Evolutionary conservation across 768 basidiomycete genomes (phyloP), one percentile per base, ranked within the genome.

Genomic region (Amanita thiersii): DNA sequence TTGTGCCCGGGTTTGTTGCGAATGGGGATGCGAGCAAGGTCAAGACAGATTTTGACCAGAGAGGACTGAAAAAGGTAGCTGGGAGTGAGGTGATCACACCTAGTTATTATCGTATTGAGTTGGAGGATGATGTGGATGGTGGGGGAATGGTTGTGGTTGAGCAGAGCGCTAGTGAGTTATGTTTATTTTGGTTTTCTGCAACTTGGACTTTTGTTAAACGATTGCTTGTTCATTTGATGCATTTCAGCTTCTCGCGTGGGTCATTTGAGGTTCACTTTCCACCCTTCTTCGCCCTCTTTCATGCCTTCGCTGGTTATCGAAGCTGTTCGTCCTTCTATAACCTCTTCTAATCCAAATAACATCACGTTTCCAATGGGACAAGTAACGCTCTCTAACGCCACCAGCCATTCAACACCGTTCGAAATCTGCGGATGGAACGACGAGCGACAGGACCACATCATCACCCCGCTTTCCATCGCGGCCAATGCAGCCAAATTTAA

Each of bases 171-270:
- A 77, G 82, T 84, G 45, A 31, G 78, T 65, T 3, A 23, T 11
- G 6, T 9, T 31, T 20, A 29, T 29, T 41, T 15, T 26, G n/a
- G n/a, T 7, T 29, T 10, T 35, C 6, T 12, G 8, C 5, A 5
- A 7, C 0, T 15, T 21, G 45, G 52, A n/a, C n/a, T n/a, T n/a
- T n/a, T n/a, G n/a, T n/a, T n/a, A n/a, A n/a, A n/a, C n/a, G n/a
- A n/a, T n/a, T 18, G 18, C 11, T 8, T 5, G 8, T 19, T 18
- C 12, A 26, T 7, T n/a, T n/a, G n/a, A n/a, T n/a, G n/a, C n/a
- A n/a, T n/a, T n/a, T n/a, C 47, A 86, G 84, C 83, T 5, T 86
- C 86, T 4, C 73, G 81, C 6, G 82, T 83, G 2, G 85, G 81
- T 0, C 82, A 87, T 55, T 63, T 87, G 1, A 72, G 79, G 2